Conservation (phyloP, 306 rosid species). For the Cucurbita moschata region DNA sequence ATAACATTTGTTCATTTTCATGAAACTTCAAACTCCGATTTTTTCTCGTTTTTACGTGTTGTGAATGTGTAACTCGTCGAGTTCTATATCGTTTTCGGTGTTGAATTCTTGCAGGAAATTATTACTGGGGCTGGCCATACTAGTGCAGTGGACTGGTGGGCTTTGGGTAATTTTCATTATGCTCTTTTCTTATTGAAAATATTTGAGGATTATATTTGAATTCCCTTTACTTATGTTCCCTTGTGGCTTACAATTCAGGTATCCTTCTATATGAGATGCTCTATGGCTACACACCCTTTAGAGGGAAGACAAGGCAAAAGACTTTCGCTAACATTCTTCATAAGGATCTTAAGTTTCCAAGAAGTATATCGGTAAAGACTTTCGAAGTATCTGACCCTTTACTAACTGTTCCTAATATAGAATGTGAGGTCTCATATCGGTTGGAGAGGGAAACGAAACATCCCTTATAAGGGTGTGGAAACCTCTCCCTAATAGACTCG, state of each 20-base stretch:
- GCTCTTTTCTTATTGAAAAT: background rate
- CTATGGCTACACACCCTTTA: constrained; percentile 81
- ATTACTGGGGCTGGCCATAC: constrained; percentile 88
- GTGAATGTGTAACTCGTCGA: no score
- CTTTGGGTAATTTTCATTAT: constrained; percentile 50
- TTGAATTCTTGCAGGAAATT: constrained; percentile 44
- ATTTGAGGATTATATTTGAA: background rate
- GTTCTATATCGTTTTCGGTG: no score
- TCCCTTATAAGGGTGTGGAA: no score
- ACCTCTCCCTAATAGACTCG: no score
- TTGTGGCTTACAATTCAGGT: constrained; percentile 23
- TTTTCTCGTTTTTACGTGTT: no score
- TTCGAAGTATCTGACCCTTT: no score
- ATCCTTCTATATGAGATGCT: constrained; percentile 72
- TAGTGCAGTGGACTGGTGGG: constrained; percentile 99
- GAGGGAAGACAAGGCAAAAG: constrained; percentile 87
- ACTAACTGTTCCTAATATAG: no score
- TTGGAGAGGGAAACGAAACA: no score
- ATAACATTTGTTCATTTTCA: no score
- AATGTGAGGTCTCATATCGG: no score
- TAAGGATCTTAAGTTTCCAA: constrained; percentile 88
- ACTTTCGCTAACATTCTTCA: constrained; percentile 88
- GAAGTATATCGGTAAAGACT: constrained; percentile 46
- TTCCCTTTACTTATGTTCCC: background rate
- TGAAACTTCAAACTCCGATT: no score